A percentile compares a stretch with the other conserved stretches of the same genome.
phyloP scores from a whole-genome alignment of 2,329 filamentous ascomycete species.

The Aspergillus fijiensis region DNA sequence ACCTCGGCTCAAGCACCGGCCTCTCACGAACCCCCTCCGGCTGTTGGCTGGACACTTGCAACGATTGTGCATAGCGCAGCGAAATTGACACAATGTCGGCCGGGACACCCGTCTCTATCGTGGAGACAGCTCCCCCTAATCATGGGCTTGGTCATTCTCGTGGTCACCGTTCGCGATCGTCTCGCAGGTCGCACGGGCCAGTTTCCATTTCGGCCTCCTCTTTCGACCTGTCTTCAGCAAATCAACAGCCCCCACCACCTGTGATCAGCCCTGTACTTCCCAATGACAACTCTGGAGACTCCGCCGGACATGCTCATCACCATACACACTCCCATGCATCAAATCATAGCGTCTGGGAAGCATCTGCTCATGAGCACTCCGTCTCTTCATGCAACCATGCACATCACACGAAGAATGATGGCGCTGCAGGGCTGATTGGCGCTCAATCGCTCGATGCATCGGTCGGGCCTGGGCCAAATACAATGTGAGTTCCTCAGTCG shows the following conservation, averaged over 20 bases:
- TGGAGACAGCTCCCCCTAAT: conserved; percentile 29
- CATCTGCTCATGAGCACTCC: neutral
- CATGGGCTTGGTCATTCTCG: conserved; percentile 32
- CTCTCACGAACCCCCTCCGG: conserved; percentile 12
- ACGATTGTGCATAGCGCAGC: conserved; percentile 14
- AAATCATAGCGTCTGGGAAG: neutral
- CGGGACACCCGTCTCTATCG: conserved; percentile 30
- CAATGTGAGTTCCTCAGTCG: conserved; percentile 2
- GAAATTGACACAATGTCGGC: conserved; percentile 33
- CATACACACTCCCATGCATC: conserved; percentile 41
- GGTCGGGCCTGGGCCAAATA: neutral
- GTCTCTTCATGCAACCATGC: neutral
- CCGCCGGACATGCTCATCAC: conserved; percentile 31
- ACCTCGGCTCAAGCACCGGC: conserved; percentile 13
- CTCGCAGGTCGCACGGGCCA: conserved; percentile 30
- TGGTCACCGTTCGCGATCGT: conserved; percentile 36
- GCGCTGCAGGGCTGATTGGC: neutral
- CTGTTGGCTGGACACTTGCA: neutral
- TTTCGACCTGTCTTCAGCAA: conserved; percentile 18
- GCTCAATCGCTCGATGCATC: neutral
- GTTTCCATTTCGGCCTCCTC: conserved; percentile 26
- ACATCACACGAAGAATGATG: conserved; percentile 3
- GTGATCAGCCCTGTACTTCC: conserved; percentile 17
- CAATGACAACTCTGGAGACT: conserved; percentile 28
- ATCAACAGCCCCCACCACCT: conserved; percentile 20